Evolutionary conservation across 2,329 filamentous ascomycete species (phyloP).

Genomic region (Cercospora sojina): DNA sequence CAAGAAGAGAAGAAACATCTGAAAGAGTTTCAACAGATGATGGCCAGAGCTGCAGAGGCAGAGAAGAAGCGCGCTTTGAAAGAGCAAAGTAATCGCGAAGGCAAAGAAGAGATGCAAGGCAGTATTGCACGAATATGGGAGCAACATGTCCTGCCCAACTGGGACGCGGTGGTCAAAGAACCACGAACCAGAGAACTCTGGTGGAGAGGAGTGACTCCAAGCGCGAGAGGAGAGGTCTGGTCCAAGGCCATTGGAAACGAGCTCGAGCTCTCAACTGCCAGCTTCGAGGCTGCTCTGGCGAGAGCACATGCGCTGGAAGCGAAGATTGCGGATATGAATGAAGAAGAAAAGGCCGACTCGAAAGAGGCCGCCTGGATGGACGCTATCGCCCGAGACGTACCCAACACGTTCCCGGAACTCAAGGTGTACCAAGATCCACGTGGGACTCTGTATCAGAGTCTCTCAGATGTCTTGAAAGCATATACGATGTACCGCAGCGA

Average conservation of each 20-base stretch:
- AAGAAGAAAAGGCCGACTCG: constrained; percentile 48
- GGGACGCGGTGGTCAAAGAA: constrained; percentile 68
- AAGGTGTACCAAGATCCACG: constrained; percentile 65
- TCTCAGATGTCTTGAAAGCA: constrained; percentile 72
- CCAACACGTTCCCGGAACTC: constrained; percentile 67
- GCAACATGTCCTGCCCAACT: constrained; percentile 71
- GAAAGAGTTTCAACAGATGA: constrained; percentile 81
- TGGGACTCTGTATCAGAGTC: constrained; percentile 65
- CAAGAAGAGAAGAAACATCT: constrained; percentile 88
- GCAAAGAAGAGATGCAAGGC: constrained; percentile 52
- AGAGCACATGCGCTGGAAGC: constrained; percentile 64
- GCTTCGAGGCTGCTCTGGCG: constrained; percentile 68
- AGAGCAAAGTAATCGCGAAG: constrained; percentile 53
- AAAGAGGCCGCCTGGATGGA: constrained; percentile 62
- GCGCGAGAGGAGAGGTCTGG: constrained; percentile 70
- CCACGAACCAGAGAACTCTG: constrained; percentile 72
- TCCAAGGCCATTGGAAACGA: constrained; percentile 70
- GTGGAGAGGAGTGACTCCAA: constrained; percentile 76
- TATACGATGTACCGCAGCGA: constrained; percentile 81
- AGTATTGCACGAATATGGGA: constrained; percentile 66
- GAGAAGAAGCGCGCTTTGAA: constrained; percentile 53
- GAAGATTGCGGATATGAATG: constrained; percentile 49
- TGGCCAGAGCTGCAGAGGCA: constrained; percentile 61
- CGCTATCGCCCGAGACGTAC: constrained; percentile 64
- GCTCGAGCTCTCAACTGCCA: constrained; percentile 64